Base-by-base conservation (phyloP, 2,329 filamentous ascomycete genomes). In the Ophiostoma quercus region DNA sequence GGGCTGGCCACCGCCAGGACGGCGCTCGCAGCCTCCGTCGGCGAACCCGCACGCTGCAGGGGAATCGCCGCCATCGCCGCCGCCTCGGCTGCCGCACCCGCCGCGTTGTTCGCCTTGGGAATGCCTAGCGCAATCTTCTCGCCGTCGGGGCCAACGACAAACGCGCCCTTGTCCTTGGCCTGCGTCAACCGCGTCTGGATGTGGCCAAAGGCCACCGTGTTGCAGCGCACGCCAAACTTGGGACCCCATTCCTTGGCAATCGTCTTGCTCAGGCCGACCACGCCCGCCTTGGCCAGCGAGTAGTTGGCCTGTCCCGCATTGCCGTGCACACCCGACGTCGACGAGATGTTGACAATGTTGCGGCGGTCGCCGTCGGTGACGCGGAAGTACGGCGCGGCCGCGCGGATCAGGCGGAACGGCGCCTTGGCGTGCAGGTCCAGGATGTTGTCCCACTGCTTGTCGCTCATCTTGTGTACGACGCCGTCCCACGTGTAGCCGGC, bases 281-380 rank as follows among this genome's bases (percentile, higher is more conserved):
- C 87, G 65, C 92, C 93, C 2, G 92, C 91, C 82, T 96, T 96
- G 69, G 91, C 93, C 66, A 94, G 82, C 47, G 90, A 86, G 79
- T 96, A 96, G 83, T 96, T 97, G 75, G 90, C 87, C 83, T 96
- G 92, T n/a, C 92, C 92, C 8, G 92, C 91, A 77, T 96, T 96
- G 69, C 93, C 93, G 79, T 96, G 88, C 14, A 95, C 82, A 68
- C 93, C 92, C 41, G 87, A 91, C 0, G 92, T 96, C 68, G 87
- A 91, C 69, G 87, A 91, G 78, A 97, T 92, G 79, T 95, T 96
- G 81, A 96, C 86, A 75, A 96, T 88, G 78, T 86, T 88, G 70
- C 93, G 86, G 5, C 90, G 86, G 78, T 90, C 91, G 76, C 90
- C 89, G 78, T 96, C 93, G 74, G 89, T 90, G 73, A 96, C 91